Evolutionary conservation across 306 rosid species (phyloP).

Genomic region (Medicago arabica): DNA sequence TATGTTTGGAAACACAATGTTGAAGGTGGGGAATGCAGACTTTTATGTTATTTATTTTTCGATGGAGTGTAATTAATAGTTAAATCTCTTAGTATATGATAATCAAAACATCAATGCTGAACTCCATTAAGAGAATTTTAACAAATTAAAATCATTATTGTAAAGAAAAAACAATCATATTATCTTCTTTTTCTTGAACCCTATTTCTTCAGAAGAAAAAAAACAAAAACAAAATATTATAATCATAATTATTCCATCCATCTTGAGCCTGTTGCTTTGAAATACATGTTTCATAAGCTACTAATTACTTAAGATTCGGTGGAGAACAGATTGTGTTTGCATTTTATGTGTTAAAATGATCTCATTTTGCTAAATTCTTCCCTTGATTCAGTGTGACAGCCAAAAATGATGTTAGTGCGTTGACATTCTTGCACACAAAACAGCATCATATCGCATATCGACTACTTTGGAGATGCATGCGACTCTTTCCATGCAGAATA

Average conservation of each 20-base stretch:
- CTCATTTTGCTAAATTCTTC: neutral
- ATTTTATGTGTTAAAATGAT: conserved; percentile 10
- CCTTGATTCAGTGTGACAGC: neutral
- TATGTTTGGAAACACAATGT: too few species aligned
- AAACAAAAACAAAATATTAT: neutral
- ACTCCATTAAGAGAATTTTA: neutral
- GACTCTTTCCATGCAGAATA: conserved; percentile 35
- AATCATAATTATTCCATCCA: neutral
- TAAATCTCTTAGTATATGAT: neutral
- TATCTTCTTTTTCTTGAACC: too few species aligned
- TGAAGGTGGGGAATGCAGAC: too few species aligned
- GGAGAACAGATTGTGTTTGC: neutral
- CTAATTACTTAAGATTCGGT: neutral
- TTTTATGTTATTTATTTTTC: too few species aligned
- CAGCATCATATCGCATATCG: neutral
- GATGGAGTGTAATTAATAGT: too few species aligned
- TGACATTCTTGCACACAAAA: conserved; percentile 39
- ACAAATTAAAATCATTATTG: neutral
- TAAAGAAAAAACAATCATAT: too few species aligned
- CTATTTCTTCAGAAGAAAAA: too few species aligned
- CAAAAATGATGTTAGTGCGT: conserved; percentile 21
- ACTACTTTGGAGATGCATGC: conserved; percentile 1
- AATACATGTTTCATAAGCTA: neutral
- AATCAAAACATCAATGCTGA: neutral
- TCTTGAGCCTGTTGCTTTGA: neutral